These are phyloP conservation scores for Ascomycota sp. DNA, from an alignment of 2,329 filamentous ascomycete genomes.

Conservation along the genomic window DNA sequence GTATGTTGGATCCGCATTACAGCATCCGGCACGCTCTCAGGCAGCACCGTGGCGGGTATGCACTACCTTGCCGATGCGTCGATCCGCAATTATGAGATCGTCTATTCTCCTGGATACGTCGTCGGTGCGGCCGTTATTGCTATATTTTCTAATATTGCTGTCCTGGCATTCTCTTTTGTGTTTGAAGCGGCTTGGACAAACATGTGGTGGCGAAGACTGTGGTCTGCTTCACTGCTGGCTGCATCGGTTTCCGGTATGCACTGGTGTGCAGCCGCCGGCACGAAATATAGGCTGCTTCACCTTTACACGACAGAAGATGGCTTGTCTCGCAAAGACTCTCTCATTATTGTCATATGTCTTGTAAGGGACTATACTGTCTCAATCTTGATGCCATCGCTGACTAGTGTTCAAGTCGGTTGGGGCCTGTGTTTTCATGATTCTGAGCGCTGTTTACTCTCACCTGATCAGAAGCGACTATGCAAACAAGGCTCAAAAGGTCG, in stretches of 20 bases:
- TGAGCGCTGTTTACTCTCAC: constrained; percentile 20
- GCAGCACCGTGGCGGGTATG: constrained; percentile 58
- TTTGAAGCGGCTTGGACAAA: constrained; percentile 54
- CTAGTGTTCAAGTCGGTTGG: constrained; percentile 28
- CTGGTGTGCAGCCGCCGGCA: constrained; percentile 55
- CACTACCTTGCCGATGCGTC: constrained; percentile 70
- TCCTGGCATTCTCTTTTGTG: constrained; percentile 54
- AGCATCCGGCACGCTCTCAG: constrained; percentile 43
- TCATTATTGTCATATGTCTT: constrained; percentile 47
- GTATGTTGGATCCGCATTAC: constrained; percentile 35
- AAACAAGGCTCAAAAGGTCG: constrained; percentile 38
- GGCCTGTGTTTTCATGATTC: constrained; percentile 35
- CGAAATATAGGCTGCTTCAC: constrained; percentile 33
- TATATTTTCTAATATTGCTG: constrained; percentile 42
- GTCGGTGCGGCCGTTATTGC: constrained; percentile 49
- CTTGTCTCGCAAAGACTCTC: constrained; percentile 3
- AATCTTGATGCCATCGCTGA: background rate
- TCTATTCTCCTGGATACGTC: constrained; percentile 35
- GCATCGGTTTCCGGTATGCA: constrained; percentile 65
- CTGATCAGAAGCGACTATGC: constrained; percentile 28
- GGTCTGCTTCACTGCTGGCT: constrained; percentile 45
- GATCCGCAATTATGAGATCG: constrained; percentile 49
- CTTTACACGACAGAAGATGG: constrained; percentile 11
- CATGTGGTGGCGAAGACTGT: constrained; percentile 48
- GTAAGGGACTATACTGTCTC: constrained; percentile 16